Conservation (phyloP, 208 protist genomes). For the Trypanosomatidae sp. region DNA sequence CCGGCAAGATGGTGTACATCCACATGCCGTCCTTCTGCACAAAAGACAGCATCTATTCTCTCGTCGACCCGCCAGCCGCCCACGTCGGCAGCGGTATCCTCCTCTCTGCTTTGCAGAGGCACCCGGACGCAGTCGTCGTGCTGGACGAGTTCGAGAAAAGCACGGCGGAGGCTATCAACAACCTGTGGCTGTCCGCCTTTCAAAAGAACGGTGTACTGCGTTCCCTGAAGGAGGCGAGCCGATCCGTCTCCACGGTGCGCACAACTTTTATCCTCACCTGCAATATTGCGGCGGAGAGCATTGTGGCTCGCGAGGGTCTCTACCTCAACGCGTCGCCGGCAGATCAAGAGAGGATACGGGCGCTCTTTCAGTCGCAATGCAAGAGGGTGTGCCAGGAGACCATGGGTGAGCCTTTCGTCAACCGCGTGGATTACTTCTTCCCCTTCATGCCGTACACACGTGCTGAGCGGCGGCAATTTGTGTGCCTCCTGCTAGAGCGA, state of each 20-base stretch:
- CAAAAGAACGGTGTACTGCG: conserved; percentile 84
- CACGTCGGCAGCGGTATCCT: conserved; percentile 84
- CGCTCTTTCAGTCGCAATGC: conserved; percentile 46
- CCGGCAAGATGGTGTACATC: conserved; percentile 78
- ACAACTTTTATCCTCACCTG: conserved; percentile 85
- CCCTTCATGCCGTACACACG: conserved; percentile 80
- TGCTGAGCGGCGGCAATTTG: conserved; percentile 56
- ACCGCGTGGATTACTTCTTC: conserved; percentile 82
- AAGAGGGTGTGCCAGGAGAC: conserved; percentile 39
- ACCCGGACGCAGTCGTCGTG: conserved; percentile 76
- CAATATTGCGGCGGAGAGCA: conserved; percentile 67
- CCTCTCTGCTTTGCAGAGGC: conserved; percentile 65
- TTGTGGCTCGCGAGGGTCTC: conserved; percentile 26
- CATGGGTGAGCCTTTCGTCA: conserved; percentile 84
- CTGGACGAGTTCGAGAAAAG: conserved; percentile 91
- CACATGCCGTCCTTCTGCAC: conserved; percentile 89
- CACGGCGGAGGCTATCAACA: conserved; percentile 75
- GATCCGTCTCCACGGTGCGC: conserved; percentile 69
- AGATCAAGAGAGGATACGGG: conserved; percentile 44
- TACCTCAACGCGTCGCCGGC: conserved; percentile 42
- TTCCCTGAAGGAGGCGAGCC: conserved; percentile 73
- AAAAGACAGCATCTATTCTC: conserved; percentile 85
- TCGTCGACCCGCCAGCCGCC: conserved; percentile 84
- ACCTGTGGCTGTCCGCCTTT: conserved; percentile 89
- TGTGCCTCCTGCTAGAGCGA: conserved; percentile 64